Conservation (phyloP, 73 alveolate genomes). For the Strombidium stylifer region DNA sequence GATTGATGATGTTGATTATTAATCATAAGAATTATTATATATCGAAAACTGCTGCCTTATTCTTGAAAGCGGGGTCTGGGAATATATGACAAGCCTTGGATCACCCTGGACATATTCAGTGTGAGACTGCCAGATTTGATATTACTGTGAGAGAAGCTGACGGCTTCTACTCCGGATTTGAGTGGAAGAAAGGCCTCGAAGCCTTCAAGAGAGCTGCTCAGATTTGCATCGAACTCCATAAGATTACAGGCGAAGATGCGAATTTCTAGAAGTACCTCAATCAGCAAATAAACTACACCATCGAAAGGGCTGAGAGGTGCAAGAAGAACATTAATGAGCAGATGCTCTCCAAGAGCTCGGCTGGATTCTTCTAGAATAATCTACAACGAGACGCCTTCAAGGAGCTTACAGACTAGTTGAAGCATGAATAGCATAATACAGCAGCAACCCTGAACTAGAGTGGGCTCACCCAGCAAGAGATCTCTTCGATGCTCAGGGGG, state of each 20-base stretch:
- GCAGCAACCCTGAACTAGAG: neutral
- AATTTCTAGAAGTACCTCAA: conserved; percentile 25
- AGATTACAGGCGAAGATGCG: conserved; percentile 29
- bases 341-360: conserved; percentile 16
- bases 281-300: conserved; percentile 17
- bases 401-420: conserved; percentile 4
- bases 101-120: too few relatives aligned
- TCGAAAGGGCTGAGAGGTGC: conserved; percentile 59
- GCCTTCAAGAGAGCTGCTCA: too few relatives aligned
- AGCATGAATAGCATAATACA: conserved; percentile 4
- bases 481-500: neutral
- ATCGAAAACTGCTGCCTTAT: too few relatives aligned
- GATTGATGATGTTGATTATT: too few relatives aligned
- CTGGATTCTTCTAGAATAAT: conserved; percentile 31
- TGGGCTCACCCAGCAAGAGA: neutral
- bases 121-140: too few relatives aligned
- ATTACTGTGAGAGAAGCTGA: too few relatives aligned
- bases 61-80: too few relatives aligned
- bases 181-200: too few relatives aligned
- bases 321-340: conserved; percentile 9
- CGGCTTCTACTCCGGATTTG: too few relatives aligned
- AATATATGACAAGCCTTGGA: too few relatives aligned
- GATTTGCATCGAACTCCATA: conserved; percentile 13
- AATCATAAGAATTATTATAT: too few relatives aligned
- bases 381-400: conserved; percentile 32